Evolutionary conservation across 2,329 filamentous ascomycete genomes (phyloP).

Genomic region (Metarhizium rileyi): DNA sequence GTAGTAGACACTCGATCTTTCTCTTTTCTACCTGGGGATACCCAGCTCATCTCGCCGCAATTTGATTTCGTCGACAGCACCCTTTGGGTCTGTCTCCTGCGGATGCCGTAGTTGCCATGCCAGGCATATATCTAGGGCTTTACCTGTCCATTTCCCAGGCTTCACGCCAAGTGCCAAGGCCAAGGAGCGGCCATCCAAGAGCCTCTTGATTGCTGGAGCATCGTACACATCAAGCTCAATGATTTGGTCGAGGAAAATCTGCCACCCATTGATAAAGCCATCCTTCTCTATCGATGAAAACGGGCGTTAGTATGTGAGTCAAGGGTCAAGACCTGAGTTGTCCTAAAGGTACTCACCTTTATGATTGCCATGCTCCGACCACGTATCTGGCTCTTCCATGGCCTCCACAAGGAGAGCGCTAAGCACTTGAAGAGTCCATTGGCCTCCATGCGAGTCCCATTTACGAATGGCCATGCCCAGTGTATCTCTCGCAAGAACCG

Average conservation of each 20-base stretch:
- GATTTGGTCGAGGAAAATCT: slow-evolving; percentile 45
- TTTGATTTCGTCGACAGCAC: slow-evolving; percentile 51
- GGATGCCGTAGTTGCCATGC: slow-evolving; percentile 86
- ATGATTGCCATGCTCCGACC: slow-evolving; percentile 16
- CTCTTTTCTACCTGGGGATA: slow-evolving; percentile 15
- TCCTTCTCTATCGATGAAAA: slow-evolving; percentile 26
- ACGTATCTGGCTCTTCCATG: slow-evolving; percentile 27
- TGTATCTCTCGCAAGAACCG: slow-evolving; percentile 45
- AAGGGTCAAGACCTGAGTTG: not conserved
- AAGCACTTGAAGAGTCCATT: slow-evolving; percentile 64
- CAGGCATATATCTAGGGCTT: slow-evolving; percentile 69
- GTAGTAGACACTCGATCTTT: not conserved
- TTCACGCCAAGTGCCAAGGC: slow-evolving; percentile 57
- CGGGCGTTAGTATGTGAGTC: not conserved
- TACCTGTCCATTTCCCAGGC: slow-evolving; percentile 76
- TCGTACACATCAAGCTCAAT: slow-evolving; percentile 45
- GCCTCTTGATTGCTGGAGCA: slow-evolving; percentile 46
- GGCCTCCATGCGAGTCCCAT: slow-evolving; percentile 53
- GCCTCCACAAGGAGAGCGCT: slow-evolving; percentile 59
- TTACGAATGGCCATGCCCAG: slow-evolving; percentile 65
- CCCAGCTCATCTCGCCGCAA: slow-evolving; percentile 42
- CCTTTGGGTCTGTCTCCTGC: slow-evolving; percentile 45
- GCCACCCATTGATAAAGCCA: slow-evolving; percentile 40
- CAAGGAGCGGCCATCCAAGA: slow-evolving; percentile 69
- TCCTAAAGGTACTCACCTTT: slow-evolving; percentile 25